Evolutionary conservation across 2,329 filamentous ascomycete species (phyloP).

Genomic region (Aureobasidium sp.): DNA sequence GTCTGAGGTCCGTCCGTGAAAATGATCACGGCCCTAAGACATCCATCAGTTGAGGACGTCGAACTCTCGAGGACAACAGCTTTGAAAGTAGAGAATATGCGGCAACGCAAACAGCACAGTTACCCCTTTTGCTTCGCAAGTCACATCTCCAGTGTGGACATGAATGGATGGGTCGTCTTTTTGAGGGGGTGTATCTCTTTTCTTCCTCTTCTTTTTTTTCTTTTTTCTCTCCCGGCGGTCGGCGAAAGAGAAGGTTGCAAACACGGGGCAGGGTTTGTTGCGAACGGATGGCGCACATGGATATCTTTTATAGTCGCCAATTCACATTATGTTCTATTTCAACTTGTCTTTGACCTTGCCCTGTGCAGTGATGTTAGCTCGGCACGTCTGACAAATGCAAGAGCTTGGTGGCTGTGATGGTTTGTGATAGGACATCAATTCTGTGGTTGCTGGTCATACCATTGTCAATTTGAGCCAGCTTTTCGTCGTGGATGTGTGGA

Average conservation of each 20-base stretch:
- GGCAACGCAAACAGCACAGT: not conserved
- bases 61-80: not conserved
- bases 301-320: slow-evolving; percentile 1
- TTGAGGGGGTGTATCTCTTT: not conserved
- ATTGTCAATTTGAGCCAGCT: too few relatives aligned
- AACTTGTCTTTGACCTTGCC: not conserved
- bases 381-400: too few relatives aligned
- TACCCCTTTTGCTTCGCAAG: not conserved
- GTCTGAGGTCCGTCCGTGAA: not conserved
- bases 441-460: too few relatives aligned
- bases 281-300: not conserved
- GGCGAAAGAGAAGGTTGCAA: not conserved
- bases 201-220: not conserved
- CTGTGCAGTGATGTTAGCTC: too few relatives aligned
- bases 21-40: not conserved
- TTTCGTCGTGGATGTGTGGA: too few relatives aligned
- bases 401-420: too few relatives aligned
- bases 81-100: not conserved
- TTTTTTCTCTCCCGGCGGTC: not conserved
- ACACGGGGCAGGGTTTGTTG: not conserved
- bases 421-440: too few relatives aligned
- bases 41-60: not conserved
- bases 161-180: not conserved
- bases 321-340: not conserved
- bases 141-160: not conserved